Conservation (phyloP, 2,329 filamentous ascomycete species). For the Colletotrichum sp. region DNA sequence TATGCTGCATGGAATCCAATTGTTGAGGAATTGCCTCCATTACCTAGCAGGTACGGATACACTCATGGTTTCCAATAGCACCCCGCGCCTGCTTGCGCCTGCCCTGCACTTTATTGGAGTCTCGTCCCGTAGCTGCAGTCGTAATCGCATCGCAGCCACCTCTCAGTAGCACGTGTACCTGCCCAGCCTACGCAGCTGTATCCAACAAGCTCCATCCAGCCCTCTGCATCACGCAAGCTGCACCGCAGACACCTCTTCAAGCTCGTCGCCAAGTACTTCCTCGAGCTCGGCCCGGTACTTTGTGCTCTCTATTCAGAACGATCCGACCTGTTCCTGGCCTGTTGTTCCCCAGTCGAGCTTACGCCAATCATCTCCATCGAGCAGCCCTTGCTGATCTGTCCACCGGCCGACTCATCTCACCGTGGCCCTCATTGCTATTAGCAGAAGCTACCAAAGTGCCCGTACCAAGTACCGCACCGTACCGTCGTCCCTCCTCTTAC, state of each 20-base stretch:
- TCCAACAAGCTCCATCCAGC: not conserved
- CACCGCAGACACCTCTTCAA: not conserved
- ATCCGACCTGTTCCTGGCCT: not conserved
- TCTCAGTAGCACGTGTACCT: not conserved
- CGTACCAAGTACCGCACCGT: not conserved
- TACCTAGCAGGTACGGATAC: too few species aligned
- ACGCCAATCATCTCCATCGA: constrained; percentile 4
- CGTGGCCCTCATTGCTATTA: not conserved
- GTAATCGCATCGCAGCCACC: not conserved
- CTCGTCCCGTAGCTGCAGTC: constrained; percentile 3
- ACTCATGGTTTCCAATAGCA: not conserved
- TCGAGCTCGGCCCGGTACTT: not conserved
- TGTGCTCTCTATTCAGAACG: not conserved
- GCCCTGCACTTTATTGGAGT: not conserved
- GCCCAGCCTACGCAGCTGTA: not conserved
- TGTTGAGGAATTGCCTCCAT: not conserved
- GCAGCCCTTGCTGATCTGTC: constrained; percentile 10
- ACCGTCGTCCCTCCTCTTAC: constrained; percentile 4
- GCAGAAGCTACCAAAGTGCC: not conserved
- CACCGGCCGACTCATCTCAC: not conserved
- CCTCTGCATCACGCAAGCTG: not conserved
- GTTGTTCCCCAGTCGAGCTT: constrained; percentile 8
- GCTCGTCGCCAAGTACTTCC: not conserved
- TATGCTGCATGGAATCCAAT: not conserved
- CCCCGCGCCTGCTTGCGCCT: not conserved